Conservation (phyloP, 2,329 filamentous ascomycete species). For the Ambrosiella cleistominuta region DNA sequence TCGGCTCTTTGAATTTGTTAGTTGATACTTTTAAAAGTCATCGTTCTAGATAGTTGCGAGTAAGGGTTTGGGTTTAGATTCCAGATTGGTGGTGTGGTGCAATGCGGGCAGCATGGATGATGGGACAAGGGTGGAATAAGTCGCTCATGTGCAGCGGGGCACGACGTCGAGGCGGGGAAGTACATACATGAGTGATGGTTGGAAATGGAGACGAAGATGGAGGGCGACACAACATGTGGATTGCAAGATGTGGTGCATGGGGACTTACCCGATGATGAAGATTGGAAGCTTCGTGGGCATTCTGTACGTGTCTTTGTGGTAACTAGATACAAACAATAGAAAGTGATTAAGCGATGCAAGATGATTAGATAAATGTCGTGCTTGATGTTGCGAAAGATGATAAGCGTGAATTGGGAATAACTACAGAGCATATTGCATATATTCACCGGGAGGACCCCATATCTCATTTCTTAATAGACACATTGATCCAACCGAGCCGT, state of each 20-base stretch:
- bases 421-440: too few species aligned
- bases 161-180: neutral
- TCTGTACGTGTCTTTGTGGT: neutral
- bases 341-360: too few species aligned
- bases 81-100: neutral
- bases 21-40: too few species aligned
- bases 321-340: too few species aligned
- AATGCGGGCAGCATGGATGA: neutral
- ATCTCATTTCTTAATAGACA: too few species aligned
- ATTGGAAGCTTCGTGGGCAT: neutral
- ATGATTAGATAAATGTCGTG: too few species aligned
- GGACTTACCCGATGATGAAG: neutral
- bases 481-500: too few species aligned
- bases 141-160: neutral
- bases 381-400: too few species aligned
- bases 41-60: neutral
- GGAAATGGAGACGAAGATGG: neutral
- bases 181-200: neutral
- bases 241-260: too few species aligned
- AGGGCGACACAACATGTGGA: neutral
- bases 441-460: too few species aligned
- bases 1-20: conserved; percentile 26
- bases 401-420: too few species aligned
- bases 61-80: neutral
- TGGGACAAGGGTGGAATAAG: neutral